Percentiles rank a stretch among this genome's conserved stretches.
Conservation (phyloP, 352 stramenopile species). For the Thalassiosira livingstoniorum region DNA sequence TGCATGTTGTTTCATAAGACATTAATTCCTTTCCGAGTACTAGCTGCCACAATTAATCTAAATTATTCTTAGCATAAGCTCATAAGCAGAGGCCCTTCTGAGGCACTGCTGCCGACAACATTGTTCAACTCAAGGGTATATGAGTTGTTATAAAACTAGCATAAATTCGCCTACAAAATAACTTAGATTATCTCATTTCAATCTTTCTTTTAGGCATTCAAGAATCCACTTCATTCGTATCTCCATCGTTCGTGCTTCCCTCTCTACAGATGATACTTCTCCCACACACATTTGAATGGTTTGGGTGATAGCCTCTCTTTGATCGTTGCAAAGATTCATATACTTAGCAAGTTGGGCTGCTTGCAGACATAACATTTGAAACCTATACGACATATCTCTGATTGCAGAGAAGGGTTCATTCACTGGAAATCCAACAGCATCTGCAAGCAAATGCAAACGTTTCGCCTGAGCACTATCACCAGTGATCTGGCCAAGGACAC, state of each 20-base stretch:
- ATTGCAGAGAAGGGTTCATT: neutral
- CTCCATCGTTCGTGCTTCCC: neutral
- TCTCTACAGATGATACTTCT: neutral
- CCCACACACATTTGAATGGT: neutral
- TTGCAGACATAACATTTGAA: conserved; percentile 4
- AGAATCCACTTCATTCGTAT: conserved; percentile 7
- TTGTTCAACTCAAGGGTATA: too few species aligned
- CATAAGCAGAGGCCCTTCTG: too few species aligned
- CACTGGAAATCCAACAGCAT: conserved; percentile 23
- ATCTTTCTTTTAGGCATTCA: neutral
- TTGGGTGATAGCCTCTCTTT: neutral
- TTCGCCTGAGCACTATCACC: conserved; percentile 24
- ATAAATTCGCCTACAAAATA: too few species aligned
- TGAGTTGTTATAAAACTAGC: too few species aligned
- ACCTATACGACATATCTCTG: neutral
- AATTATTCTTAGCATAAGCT: too few species aligned
- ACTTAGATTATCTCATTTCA: too few species aligned
- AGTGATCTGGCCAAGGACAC: conserved; percentile 34
- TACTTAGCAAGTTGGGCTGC: conserved; percentile 4
- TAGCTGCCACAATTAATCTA: too few species aligned
- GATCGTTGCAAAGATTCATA: conserved; percentile 6
- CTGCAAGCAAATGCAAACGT: conserved; percentile 29
- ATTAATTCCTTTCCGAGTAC: too few species aligned
- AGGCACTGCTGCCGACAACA: too few species aligned
- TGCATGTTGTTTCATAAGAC: too few species aligned